Percentiles rank a stretch among this genome's conserved stretches.
These are phyloP conservation scores for Metschnikowia orientalis DNA, from an alignment of 805 yeast genomes.

Conservation along the genomic window DNA sequence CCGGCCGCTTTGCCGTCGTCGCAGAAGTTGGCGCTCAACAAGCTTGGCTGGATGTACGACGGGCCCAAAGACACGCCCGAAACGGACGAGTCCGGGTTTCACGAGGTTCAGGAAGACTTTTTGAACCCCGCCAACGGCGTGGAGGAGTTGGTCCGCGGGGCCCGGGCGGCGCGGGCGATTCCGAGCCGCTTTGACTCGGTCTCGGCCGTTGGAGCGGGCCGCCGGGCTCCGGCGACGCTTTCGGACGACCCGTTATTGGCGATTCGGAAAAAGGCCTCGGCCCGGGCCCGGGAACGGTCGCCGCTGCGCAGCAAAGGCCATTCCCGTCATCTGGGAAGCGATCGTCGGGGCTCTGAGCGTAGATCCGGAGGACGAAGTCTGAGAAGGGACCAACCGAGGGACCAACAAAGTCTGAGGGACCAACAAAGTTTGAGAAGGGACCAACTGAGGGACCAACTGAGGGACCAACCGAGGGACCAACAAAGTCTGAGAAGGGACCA, in stretches of 20 bases:
- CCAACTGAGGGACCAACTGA: too few species aligned
- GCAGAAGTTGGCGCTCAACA: slow-evolving; percentile 36
- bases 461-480: too few species aligned
- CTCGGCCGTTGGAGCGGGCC: slow-evolving; percentile 20
- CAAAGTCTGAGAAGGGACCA: too few species aligned
- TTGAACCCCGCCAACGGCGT: slow-evolving; percentile 31
- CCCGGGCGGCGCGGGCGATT: slow-evolving; percentile 37
- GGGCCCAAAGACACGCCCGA: slow-evolving; percentile 26
- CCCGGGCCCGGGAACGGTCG: slow-evolving; percentile 5
- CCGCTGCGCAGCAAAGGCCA: slow-evolving; percentile 3
- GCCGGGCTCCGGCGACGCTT: slow-evolving; percentile 19
- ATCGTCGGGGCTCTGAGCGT: too few species aligned
- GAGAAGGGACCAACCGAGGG: not conserved
- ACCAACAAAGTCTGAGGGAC: too few species aligned
- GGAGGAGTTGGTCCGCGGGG: slow-evolving; percentile 56
- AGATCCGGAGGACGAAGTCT: too few species aligned
- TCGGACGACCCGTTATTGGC: slow-evolving; percentile 49
- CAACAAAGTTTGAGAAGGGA: slow-evolving; percentile 3
- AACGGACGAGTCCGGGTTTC: slow-evolving; percentile 34
- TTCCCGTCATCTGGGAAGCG: too few species aligned
- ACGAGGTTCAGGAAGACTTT: slow-evolving; percentile 28
- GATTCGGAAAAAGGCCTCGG: slow-evolving; percentile 25
- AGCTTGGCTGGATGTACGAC: slow-evolving; percentile 86
- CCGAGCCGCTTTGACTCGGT: slow-evolving; percentile 24
- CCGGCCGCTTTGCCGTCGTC: slow-evolving; percentile 29